Evolutionary conservation across 345 rosid genomes (phyloP).

Genomic region (Adansonia digitata): DNA sequence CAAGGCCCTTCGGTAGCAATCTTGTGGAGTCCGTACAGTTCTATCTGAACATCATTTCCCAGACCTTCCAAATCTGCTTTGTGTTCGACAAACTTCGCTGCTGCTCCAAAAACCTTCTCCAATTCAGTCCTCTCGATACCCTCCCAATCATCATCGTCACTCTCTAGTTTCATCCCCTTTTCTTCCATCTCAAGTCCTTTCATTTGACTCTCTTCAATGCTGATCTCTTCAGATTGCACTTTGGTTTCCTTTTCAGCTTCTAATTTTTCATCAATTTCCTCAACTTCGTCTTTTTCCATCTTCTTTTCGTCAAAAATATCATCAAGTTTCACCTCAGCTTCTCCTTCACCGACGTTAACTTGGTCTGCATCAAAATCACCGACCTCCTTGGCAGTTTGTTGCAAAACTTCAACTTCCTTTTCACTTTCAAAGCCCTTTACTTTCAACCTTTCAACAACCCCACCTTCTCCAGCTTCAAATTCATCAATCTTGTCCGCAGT

Average conservation of each 20-base stretch:
- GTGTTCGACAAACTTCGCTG: slow-evolving; percentile 41
- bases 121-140: slow-evolving; percentile 88
- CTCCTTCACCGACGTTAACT: slow-evolving; percentile 9
- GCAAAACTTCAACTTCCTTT: slow-evolving; percentile 17
- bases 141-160: slow-evolving; percentile 78
- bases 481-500: neutral
- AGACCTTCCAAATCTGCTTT: slow-evolving; percentile 31
- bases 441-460: slow-evolving; percentile 27
- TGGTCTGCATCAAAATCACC: slow-evolving; percentile 33
- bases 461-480: no score
- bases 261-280: no score
- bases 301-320: slow-evolving; percentile 1
- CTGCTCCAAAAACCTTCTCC: slow-evolving; percentile 53
- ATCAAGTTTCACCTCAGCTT: neutral
- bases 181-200: slow-evolving; percentile 15
- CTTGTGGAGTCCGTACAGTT: slow-evolving; percentile 78
- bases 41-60: slow-evolving; percentile 49
- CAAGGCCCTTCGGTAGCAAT: slow-evolving; percentile 93
- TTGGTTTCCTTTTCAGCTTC: slow-evolving; percentile 9
- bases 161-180: slow-evolving; percentile 14
- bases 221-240: slow-evolving; percentile 30
- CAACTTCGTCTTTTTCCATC: slow-evolving; percentile 12
- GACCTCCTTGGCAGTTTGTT: slow-evolving; percentile 5
- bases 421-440: slow-evolving; percentile 24
- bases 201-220: slow-evolving; percentile 16